phyloP scores from a whole-genome alignment of 2,329 filamentous ascomycete species.

The Sclerotiophoma versabilis region DNA sequence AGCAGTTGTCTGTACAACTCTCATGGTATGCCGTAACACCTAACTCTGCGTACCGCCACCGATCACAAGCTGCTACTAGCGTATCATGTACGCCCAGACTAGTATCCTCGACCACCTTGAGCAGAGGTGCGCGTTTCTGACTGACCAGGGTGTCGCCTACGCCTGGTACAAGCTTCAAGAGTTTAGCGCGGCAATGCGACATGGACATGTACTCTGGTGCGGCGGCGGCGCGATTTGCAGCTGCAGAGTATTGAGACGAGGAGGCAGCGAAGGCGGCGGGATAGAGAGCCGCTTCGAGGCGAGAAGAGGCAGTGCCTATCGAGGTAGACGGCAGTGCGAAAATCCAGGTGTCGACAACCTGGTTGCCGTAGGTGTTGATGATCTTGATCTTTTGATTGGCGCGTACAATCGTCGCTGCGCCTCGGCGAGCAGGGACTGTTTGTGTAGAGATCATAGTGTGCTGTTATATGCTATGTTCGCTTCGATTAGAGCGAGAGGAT shows the following conservation, averaged over 20 bases:
- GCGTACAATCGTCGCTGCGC: slow-evolving; percentile 50
- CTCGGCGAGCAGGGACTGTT: slow-evolving; percentile 54
- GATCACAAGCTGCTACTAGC: slow-evolving; percentile 47
- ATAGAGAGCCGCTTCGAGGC: slow-evolving; percentile 37
- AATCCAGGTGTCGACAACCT: slow-evolving; percentile 60
- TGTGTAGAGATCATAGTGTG: slow-evolving; percentile 26
- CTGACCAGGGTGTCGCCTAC: slow-evolving; percentile 42
- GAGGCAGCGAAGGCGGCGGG: slow-evolving; percentile 36
- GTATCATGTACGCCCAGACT: slow-evolving; percentile 46
- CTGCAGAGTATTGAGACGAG: slow-evolving; percentile 28
- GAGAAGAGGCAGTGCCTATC: slow-evolving; percentile 27
- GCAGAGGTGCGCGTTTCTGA: slow-evolving; percentile 43
- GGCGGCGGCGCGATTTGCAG: slow-evolving; percentile 36
- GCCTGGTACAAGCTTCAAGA: slow-evolving; percentile 37
- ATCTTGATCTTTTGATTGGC: slow-evolving; percentile 54
- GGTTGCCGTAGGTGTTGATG: slow-evolving; percentile 57
- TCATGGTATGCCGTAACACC: slow-evolving; percentile 44
- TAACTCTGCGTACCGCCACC: slow-evolving; percentile 44
- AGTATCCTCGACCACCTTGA: slow-evolving; percentile 45
- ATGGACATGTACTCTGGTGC: slow-evolving; percentile 47
- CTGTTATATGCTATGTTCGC: background rate
- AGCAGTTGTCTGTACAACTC: slow-evolving; percentile 48
- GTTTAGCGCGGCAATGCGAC: slow-evolving; percentile 43
- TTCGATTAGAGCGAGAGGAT: background rate
- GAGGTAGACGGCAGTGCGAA: slow-evolving; percentile 47